A percentile compares a stretch with the other conserved stretches of the same genome.
phyloP scores from a whole-genome alignment of 2,329 filamentous ascomycete genomes.

The Cladorrhinum sp. region DNA sequence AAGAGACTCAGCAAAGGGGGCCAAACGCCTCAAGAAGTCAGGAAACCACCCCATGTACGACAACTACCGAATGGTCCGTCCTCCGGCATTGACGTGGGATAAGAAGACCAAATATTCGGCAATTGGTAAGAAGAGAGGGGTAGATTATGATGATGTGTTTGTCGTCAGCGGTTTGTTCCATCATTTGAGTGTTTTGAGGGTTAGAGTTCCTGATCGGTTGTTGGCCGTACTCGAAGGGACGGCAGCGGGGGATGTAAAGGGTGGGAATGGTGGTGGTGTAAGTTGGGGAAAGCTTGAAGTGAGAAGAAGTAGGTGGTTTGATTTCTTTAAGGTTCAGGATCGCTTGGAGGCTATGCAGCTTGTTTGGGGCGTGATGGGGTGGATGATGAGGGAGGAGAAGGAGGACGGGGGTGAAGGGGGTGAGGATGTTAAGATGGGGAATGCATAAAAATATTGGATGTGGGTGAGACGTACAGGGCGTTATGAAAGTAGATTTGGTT shows the following conservation, averaged over 20 bases:
- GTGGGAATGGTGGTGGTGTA: conserved; percentile 23
- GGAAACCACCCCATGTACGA: conserved; percentile 55
- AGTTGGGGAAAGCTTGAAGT: conserved; percentile 54
- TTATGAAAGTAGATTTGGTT: too few relatives aligned
- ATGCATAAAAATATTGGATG: too few relatives aligned
- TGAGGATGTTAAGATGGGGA: conserved; percentile 30
- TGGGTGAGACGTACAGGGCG: too few relatives aligned
- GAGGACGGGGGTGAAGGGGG: conserved; percentile 29
- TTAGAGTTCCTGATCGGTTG: conserved; percentile 55
- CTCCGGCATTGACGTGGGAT: conserved; percentile 59
- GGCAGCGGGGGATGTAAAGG: conserved; percentile 32
- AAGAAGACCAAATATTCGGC: conserved; percentile 55
- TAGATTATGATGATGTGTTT: conserved; percentile 58
- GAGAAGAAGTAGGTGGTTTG: conserved; percentile 60
- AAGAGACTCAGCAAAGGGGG: conserved; percentile 13
- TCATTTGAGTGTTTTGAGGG: conserved; percentile 56
- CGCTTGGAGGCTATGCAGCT: conserved; percentile 55
- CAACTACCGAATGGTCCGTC: conserved; percentile 60
- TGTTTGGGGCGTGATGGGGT: conserved; percentile 60
- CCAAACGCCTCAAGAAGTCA: conserved; percentile 48
- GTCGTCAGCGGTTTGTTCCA: conserved; percentile 61
- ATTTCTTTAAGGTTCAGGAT: conserved; percentile 55
- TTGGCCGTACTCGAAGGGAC: conserved; percentile 52
- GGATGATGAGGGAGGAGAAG: conserved; percentile 51
- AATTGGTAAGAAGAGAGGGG: conserved; percentile 50